Percentiles rank a stretch among this genome's conserved stretches.
Conservation (phyloP, 2,329 filamentous ascomycete species). For the Aspergillus sp. region DNA sequence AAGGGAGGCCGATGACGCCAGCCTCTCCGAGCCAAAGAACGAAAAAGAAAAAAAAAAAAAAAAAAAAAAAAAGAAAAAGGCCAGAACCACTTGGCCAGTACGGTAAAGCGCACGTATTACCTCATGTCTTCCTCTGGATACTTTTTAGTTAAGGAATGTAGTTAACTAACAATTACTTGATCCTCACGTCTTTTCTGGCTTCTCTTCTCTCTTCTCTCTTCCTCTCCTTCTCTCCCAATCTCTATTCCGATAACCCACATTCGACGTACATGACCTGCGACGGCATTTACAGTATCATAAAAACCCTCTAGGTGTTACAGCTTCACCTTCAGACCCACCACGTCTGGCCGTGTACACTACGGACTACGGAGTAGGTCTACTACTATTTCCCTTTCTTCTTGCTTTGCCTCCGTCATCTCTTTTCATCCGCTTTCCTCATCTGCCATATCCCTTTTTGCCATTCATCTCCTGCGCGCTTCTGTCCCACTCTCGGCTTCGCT, state of each 20-base stretch:
- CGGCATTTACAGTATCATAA: no score
- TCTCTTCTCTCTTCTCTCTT: neutral
- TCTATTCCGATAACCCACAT: no score
- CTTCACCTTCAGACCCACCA: neutral
- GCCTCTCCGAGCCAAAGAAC: neutral
- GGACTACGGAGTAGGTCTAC: neutral
- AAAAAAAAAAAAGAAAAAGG: neutral
- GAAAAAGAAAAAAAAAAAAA: neutral
- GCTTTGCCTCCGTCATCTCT: neutral
- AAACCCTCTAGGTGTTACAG: constrained; percentile 1
- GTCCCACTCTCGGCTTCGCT: neutral
- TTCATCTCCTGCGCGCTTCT: neutral
- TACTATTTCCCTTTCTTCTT: neutral
- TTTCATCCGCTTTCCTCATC: neutral
- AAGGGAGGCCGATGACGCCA: neutral
- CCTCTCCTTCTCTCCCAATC: neutral
- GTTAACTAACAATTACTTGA: neutral
- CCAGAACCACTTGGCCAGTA: neutral
- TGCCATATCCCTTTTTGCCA: neutral
- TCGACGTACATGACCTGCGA: no score
- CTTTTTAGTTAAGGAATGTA: neutral
- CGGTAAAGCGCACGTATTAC: neutral
- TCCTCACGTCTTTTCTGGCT: neutral
- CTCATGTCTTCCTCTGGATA: neutral
- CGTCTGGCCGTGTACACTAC: neutral